A percentile compares a stretch with the other conserved stretches of the same genome.
Evolutionary conservation across 129 eudicot genomes (phyloP).

Genomic region (Helichrysum umbraculigerum): DNA sequence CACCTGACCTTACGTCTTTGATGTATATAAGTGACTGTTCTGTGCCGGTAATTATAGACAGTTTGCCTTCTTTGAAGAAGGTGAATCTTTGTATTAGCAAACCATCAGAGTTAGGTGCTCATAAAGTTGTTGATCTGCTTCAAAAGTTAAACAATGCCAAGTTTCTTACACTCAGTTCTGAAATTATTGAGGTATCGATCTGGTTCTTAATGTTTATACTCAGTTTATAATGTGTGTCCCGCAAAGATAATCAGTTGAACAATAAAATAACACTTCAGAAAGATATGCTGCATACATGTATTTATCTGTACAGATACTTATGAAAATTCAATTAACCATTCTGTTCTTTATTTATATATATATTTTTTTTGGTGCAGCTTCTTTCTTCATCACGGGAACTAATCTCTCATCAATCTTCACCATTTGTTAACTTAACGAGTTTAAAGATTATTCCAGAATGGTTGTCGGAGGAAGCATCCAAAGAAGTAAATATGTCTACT

Average conservation of each 20-base stretch:
- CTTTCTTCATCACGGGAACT: not conserved
- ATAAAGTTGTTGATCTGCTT: constrained; percentile 5
- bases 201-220: not conserved
- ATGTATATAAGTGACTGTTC: not conserved
- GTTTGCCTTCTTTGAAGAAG: constrained; percentile 10
- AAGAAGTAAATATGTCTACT: not conserved
- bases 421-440: not conserved
- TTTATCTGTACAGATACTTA: not conserved
- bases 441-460: not conserved
- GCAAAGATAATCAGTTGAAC: not conserved
- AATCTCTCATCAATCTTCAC: not conserved
- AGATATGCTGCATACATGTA: not conserved
- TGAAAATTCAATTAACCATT: not conserved
- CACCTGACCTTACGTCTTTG: constrained; percentile 15
- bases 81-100: not conserved
- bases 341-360: too few species aligned
- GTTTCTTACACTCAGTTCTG: not conserved
- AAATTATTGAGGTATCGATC: constrained; percentile 5
- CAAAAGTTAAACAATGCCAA: constrained; percentile 15
- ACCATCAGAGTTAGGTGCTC: not conserved
- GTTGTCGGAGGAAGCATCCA: not conserved
- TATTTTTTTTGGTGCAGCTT: not conserved
- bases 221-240: not conserved
- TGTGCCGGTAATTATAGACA: not conserved
- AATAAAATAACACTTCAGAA: not conserved